Evolutionary conservation across 176 grass and related monocot species (phyloP).

Genomic region (Musa schizocarpa): DNA sequence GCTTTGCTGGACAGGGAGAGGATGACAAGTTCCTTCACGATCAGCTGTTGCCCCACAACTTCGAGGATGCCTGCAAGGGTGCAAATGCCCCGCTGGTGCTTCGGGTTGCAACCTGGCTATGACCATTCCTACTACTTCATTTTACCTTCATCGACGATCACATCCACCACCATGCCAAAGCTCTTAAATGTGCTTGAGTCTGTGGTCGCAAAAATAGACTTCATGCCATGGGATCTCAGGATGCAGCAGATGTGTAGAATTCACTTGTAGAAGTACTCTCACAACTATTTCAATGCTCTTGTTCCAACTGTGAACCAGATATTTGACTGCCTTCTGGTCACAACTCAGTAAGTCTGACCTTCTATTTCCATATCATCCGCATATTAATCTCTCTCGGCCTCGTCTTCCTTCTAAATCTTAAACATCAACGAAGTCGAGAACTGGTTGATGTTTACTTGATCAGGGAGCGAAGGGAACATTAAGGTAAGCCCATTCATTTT

Average conservation of each 20-base stretch:
- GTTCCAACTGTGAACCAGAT: constrained; percentile 8
- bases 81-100: constrained; percentile 43
- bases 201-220: background rate
- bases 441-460: too few species aligned
- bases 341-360: background rate
- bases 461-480: too few species aligned
- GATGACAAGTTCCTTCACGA: constrained; percentile 68
- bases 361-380: too few species aligned
- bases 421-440: too few species aligned
- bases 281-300: background rate
- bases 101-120: constrained; percentile 77
- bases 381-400: too few species aligned
- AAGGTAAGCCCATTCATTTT: too few species aligned
- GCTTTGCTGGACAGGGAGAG: constrained; percentile 45
- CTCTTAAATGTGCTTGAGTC: constrained; percentile 30
- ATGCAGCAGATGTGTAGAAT: background rate
- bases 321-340: background rate
- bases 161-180: constrained; percentile 71
- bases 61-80: constrained; percentile 68
- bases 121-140: constrained; percentile 95
- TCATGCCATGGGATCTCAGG: background rate
- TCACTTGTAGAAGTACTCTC: background rate
- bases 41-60: constrained; percentile 63
- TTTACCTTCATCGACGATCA: constrained; percentile 80
- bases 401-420: too few species aligned